phyloP scores from a whole-genome alignment of 257 asterid species.

The Capsicum pubescens region DNA sequence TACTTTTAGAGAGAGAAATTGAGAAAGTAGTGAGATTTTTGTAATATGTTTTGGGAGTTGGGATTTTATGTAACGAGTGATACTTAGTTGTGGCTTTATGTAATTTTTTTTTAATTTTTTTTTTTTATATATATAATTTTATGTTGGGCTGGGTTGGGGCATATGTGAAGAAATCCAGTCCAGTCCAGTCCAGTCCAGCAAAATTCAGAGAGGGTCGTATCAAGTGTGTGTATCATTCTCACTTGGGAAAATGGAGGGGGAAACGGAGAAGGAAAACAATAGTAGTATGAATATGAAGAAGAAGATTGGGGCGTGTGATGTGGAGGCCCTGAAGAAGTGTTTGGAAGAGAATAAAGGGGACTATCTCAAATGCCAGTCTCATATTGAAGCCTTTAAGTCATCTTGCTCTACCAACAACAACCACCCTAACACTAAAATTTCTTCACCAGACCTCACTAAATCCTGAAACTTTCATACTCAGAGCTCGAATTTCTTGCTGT shows the following conservation, averaged over 20 bases:
- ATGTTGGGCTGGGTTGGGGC: background rate
- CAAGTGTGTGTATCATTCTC: constrained; percentile 17
- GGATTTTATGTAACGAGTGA: too few relatives aligned
- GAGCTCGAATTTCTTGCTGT: background rate
- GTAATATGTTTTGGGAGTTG: too few relatives aligned
- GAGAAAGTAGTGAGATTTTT: too few relatives aligned
- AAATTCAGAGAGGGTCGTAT: background rate
- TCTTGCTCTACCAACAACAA: constrained; percentile 60
- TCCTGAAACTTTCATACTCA: background rate
- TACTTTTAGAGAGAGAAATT: too few relatives aligned
- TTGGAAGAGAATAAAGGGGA: constrained; percentile 72
- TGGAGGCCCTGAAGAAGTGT: constrained; percentile 68
- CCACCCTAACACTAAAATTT: constrained; percentile 50
- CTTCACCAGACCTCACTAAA: constrained; percentile 26
- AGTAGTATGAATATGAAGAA: constrained; percentile 35
- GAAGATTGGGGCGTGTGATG: constrained; percentile 52
- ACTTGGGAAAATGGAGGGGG: background rate
- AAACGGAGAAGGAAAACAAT: constrained; percentile 31
- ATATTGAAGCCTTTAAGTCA: constrained; percentile 64
- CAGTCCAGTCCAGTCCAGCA: background rate
- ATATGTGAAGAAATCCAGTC: too few relatives aligned
- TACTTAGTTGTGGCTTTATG: too few relatives aligned
- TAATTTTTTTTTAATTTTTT: too few relatives aligned
- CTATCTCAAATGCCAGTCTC: constrained; percentile 61
- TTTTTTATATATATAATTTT: too few relatives aligned